Evolutionary conservation across 1,284 basidiomycete species (phyloP), one percentile per base, ranked within the genome.

Genomic region (Agaricales sp.): DNA sequence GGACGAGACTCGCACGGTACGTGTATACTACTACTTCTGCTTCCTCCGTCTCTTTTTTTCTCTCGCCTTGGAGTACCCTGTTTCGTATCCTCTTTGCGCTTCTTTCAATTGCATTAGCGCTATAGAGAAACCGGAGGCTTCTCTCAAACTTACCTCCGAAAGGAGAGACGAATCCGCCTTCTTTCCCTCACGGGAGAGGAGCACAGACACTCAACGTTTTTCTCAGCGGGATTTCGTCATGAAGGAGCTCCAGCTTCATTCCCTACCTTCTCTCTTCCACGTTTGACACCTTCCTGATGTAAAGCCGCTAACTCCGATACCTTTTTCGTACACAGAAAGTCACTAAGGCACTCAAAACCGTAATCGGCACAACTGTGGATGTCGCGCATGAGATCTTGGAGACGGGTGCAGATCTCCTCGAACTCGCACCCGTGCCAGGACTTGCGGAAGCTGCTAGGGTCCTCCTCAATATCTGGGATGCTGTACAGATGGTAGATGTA

Each of bases 391-490:
- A 35, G n/a, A n/a, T n/a, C 30, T n/a, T 35, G n/a, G 30, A 8
- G 11, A 35, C 30, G 11, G 66, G 70, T 23, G 64, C 67, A 2
- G 77, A 81, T 11, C 52, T 78, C 8, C 63, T 82, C n/a, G 64
- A 72, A 6, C 65, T 80, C 23, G 75, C 66, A 0, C 81, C 82
- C 11, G 57, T 84, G 19, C 72, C 74, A 0, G 81, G 79, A 0
- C 64, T 86, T 1, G 64, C 67, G 3, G 61, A 69, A 16, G 77
- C 74, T 0, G 81, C 78, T 0, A 66, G 62, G 35, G 70, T 71
- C 3, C 58, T 86, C 25, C 53, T 84, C 16, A 61, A 63, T 13
- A 80, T 85, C 18, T 85, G 82, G 82, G 74, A 80, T 48, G 67
- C 77, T 0, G 63, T 80, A 19, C 68, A 79, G 46, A 54, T 64